Conservation (phyloP, 208 protist genomes). For the Leishmania tropica region DNA sequence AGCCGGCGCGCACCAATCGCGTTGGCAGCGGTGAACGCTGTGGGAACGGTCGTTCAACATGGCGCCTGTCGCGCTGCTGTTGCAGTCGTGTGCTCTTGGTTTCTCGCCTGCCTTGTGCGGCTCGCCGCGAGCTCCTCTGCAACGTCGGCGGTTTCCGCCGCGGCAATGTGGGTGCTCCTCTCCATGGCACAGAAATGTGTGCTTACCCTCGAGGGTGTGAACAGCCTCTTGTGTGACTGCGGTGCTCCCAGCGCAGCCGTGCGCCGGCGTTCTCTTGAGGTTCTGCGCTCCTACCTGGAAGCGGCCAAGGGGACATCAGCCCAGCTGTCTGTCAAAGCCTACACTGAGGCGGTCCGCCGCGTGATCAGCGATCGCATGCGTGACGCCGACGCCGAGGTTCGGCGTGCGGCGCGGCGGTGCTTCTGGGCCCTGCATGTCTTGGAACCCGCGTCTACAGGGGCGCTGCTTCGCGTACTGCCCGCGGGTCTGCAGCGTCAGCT, state of each 20-base stretch:
- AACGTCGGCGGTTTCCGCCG: conserved; percentile 17
- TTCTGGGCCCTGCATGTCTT: conserved; percentile 51
- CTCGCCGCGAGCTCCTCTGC: conserved; percentile 37
- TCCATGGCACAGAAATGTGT: conserved; percentile 35
- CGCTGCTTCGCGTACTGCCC: conserved; percentile 39
- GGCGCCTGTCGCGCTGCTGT: conserved; percentile 6
- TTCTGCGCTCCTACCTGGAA: conserved; percentile 44
- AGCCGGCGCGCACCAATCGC: conserved; percentile 39
- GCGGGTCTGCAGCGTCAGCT: conserved; percentile 31
- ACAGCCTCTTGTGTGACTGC: conserved; percentile 45
- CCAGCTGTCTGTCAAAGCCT: conserved; percentile 38
- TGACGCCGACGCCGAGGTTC: conserved; percentile 55
- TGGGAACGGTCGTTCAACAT: conserved; percentile 7
- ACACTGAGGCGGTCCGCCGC: conserved; percentile 36
- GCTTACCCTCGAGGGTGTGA: conserved; percentile 48
- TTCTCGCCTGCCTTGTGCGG: conserved; percentile 42
- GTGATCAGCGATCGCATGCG: conserved; percentile 38
- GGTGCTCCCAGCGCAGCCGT: conserved; percentile 26
- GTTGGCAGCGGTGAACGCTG: conserved; percentile 19
- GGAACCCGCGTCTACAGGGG: conserved; percentile 41
- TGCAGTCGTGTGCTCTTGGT: conserved; percentile 45
- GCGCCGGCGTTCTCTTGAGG: conserved; percentile 41
- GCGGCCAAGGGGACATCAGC: conserved; percentile 37
- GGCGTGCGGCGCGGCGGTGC: conserved; percentile 36
- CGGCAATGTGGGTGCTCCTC: conserved; percentile 36